Conservation (phyloP, 768 basidiomycete genomes). For the Coprinellus micaceus region DNA sequence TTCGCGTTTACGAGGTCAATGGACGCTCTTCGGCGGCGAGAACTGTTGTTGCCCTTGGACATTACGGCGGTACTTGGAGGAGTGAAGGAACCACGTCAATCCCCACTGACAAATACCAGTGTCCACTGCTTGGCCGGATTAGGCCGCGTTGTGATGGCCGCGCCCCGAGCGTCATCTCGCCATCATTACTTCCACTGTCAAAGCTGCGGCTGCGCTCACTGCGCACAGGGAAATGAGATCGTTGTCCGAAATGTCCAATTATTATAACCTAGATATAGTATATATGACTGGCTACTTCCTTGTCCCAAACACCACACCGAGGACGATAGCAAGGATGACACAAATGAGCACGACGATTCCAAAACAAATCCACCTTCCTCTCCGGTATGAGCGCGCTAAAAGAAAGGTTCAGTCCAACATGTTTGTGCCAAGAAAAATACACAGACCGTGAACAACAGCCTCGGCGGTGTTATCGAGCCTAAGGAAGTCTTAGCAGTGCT, state of each 20-base stretch:
- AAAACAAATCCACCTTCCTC: constrained; percentile 87
- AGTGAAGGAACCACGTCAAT: constrained; percentile 9
- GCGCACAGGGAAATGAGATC: no score
- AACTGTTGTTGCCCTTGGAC: constrained; percentile 28
- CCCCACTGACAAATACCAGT: constrained; percentile 3
- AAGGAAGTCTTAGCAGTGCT: constrained; percentile 2
- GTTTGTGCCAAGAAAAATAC: background rate
- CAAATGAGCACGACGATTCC: constrained; percentile 52
- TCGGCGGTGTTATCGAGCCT: constrained; percentile 61
- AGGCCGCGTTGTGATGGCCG: background rate
- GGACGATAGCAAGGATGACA: constrained; percentile 54
- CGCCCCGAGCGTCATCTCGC: background rate
- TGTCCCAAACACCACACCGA: constrained; percentile 44
- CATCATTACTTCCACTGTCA: background rate
- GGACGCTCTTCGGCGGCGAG: constrained; percentile 45
- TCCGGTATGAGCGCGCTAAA: constrained; percentile 53
- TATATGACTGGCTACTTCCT: constrained; percentile 12
- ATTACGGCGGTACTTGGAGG: constrained; percentile 19
- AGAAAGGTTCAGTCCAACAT: background rate
- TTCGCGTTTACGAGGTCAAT: constrained; percentile 79
- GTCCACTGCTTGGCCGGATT: background rate
- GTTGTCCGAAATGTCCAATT: no score
- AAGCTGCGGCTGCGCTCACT: no score
- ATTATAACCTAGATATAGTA: background rate
- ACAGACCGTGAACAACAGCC: constrained; percentile 56